Evolutionary conservation across 768 basidiomycete species (phyloP).

Genomic region (Lenzites betulinus): DNA sequence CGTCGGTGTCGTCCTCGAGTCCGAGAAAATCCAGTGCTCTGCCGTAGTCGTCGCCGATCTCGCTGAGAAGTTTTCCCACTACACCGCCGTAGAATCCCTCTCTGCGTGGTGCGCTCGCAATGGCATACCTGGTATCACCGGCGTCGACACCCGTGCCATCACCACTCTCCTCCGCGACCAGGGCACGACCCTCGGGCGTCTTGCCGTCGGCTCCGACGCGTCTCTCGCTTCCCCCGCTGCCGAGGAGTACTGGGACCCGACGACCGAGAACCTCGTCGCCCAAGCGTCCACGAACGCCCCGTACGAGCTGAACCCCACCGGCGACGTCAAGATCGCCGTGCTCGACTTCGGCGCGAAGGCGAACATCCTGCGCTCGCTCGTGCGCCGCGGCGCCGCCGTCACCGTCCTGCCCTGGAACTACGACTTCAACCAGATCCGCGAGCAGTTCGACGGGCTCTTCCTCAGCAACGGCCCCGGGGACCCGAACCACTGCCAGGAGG

Average conservation of each 20-base stretch:
- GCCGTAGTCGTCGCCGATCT: slow-evolving; percentile 94
- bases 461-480: slow-evolving; percentile 97
- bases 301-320: slow-evolving; percentile 83
- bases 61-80: slow-evolving; percentile 93
- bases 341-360: slow-evolving; percentile 98
- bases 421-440: slow-evolving; percentile 90
- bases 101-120: slow-evolving; percentile 92
- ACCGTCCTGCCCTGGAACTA: slow-evolving; percentile 98
- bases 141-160: slow-evolving; percentile 97
- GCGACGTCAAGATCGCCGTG: slow-evolving; percentile 90
- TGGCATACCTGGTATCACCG: slow-evolving; percentile 90
- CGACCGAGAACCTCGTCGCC: slow-evolving; percentile 88
- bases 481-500: slow-evolving; percentile 85
- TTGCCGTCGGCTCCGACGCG: slow-evolving; percentile 80
- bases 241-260: slow-evolving; percentile 92
- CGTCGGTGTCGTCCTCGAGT: slow-evolving; percentile 89
- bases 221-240: slow-evolving; percentile 56
- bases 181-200: slow-evolving; percentile 91
- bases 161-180: slow-evolving; percentile 93
- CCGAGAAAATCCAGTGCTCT: slow-evolving; percentile 84
- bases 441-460: slow-evolving; percentile 93
- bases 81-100: slow-evolving; percentile 90
- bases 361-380: slow-evolving; percentile 92
- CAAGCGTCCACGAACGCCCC: slow-evolving; percentile 86
- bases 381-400: slow-evolving; percentile 87